Evolutionary conservation across 2,329 filamentous ascomycete species (phyloP), one percentile per base, ranked within the genome.

Genomic region (Didymella arachidicola): DNA sequence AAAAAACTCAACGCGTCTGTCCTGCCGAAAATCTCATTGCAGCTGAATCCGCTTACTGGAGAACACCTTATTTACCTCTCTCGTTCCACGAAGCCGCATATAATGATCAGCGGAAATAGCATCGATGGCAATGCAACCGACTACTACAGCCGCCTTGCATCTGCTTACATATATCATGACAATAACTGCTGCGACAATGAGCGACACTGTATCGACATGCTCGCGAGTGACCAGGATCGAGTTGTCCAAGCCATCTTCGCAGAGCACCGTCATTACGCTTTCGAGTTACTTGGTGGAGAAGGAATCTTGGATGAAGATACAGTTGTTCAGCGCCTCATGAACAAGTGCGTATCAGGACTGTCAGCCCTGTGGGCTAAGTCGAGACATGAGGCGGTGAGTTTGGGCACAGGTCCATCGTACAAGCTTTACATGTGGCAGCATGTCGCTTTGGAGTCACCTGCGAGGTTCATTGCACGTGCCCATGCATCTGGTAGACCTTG

Each of bases 231-330:
- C 18, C 54, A 58, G 34, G 54, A 61, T 22, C 53, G 46, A 11
- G 26, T 50, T 22, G 45, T 54, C 4, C 54, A 54, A 26, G 43
- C 59, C 25, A 57, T 61, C 19, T 61, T 61, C 32, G 54, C 54
- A 6, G 53, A 58, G 27, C 59, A 61, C 22, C 53, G 54, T 18
- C 59, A 61, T 29, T 61, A 61, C n/a, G 50, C 54, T 16, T 61
- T 61, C 12, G 32, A 39, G 14, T 27, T 53, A 7, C 16, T 26
- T 25, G 32, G 32, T 14, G 42, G 14, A 12, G 50, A 53, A 14
- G 14, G 18, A 30, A 7, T 6, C 1, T 8, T 53, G n/a, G 42
- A 25, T 14, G 34, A 46, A 32, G 32, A 41, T 2, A 4, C 16
- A 5, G 41, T 53, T 4, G 50, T 46, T 6, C 42, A 32, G 32